Conservation (phyloP, 2,329 filamentous ascomycete genomes). For the Chaetoscypha palmicola region DNA sequence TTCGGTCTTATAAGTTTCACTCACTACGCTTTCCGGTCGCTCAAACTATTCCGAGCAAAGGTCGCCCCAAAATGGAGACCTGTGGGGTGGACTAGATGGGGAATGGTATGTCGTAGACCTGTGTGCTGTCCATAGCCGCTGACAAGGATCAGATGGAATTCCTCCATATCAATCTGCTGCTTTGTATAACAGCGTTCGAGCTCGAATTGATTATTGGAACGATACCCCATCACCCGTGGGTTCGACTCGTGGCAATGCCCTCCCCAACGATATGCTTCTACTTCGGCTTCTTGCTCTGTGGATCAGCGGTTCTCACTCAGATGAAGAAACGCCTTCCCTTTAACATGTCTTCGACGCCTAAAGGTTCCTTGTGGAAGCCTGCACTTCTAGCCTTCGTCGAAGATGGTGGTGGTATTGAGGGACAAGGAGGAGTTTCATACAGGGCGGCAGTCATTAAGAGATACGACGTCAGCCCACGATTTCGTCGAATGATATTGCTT, state of each 20-base stretch:
- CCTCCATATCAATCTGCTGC: constrained; percentile 23
- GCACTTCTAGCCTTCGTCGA: constrained; percentile 22
- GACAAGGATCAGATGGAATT: constrained; percentile 14
- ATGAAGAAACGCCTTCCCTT: constrained; percentile 18
- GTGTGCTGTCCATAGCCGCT: background rate
- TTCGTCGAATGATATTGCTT: constrained; percentile 22
- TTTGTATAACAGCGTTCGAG: constrained; percentile 22
- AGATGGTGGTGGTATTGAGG: constrained; percentile 24
- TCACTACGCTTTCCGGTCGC: constrained; percentile 23
- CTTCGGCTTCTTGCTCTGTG: constrained; percentile 20
- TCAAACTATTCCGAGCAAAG: constrained; percentile 21
- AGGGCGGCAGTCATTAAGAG: constrained; percentile 21
- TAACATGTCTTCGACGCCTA: constrained; percentile 27
- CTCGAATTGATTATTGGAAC: constrained; percentile 24
- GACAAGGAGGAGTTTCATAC: constrained; percentile 22
- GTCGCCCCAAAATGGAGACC: constrained; percentile 20
- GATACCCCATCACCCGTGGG: constrained; percentile 18
- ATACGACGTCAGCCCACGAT: constrained; percentile 23
- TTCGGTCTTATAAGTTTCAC: constrained; percentile 25
- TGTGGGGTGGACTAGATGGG: constrained; percentile 26
- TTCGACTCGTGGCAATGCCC: constrained; percentile 25
- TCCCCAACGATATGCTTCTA: constrained; percentile 25
- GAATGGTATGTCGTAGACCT: constrained; percentile 17
- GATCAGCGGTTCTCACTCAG: constrained; percentile 19
- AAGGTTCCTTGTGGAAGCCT: constrained; percentile 22